Conservation (phyloP, 805 yeast species). For the Tetrapisispora phaffii region DNA sequence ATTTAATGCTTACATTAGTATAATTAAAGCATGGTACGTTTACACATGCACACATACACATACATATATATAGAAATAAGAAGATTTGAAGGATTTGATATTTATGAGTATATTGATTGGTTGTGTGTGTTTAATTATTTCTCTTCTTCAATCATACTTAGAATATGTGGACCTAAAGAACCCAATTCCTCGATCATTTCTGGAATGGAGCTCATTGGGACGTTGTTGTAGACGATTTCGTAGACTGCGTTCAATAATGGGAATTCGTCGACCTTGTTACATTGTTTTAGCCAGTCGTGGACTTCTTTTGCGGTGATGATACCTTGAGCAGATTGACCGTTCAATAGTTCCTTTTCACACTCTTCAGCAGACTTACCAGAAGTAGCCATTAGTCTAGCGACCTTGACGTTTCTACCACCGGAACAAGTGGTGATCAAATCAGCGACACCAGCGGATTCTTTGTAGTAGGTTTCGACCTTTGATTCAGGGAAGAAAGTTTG, state of each 20-base stretch:
- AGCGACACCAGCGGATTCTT: conserved; percentile 96
- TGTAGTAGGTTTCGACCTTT: conserved; percentile 71
- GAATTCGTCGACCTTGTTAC: conserved; percentile 49
- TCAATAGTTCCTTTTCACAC: conserved; percentile 75
- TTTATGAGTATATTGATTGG: no score
- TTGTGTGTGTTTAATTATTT: neutral
- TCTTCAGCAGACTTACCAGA: conserved; percentile 67
- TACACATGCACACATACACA: no score
- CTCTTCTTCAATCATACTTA: neutral
- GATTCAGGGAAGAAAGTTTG: conserved; percentile 69
- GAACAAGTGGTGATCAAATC: conserved; percentile 95
- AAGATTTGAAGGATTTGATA: no score
- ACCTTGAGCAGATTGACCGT: conserved; percentile 97
- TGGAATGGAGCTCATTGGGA: conserved; percentile 69
- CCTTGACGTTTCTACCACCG: conserved; percentile 94
- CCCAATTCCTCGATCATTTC: conserved; percentile 45
- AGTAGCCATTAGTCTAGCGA: conserved; percentile 77
- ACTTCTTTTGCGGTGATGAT: conserved; percentile 85
- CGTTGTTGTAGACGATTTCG: conserved; percentile 67
- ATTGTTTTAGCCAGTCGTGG: conserved; percentile 57
- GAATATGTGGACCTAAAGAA: conserved; percentile 4
- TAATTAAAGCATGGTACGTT: neutral
- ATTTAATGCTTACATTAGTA: neutral
- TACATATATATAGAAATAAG: no score
- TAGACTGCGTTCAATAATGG: conserved; percentile 65